Evolutionary conservation across 106 monocot species (phyloP).

Genomic region (Hemerocallis citrina): DNA sequence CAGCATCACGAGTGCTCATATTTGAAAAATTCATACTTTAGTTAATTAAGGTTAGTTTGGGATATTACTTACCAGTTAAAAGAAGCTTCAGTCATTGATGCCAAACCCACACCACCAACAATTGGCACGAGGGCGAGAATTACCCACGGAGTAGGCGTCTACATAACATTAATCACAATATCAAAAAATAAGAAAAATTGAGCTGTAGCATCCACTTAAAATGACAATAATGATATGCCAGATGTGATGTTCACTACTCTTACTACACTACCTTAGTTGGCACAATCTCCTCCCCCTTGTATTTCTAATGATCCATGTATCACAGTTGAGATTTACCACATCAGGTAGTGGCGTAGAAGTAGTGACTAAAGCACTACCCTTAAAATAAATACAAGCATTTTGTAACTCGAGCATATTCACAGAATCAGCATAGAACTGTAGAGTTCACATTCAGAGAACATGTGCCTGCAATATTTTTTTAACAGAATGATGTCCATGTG

Average conservation of each 20-base stretch:
- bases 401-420: not conserved
- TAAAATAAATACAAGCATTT: not conserved
- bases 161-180: conserved; percentile 2
- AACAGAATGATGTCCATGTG: not conserved
- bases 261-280: no score
- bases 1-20: not conserved
- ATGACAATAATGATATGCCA: no score
- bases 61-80: conserved; percentile 50
- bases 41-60: not conserved
- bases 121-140: conserved; percentile 53
- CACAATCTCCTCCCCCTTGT: no score
- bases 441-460: not conserved
- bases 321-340: no score
- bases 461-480: not conserved
- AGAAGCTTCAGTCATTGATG: conserved; percentile 64
- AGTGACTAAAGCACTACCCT: no score
- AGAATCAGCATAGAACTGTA: not conserved
- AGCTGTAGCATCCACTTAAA: not conserved
- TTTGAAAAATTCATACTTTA: not conserved
- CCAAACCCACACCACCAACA: conserved; percentile 72
- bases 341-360: no score
- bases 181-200: not conserved
- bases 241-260: no score
- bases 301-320: no score
- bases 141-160: conserved; percentile 47